These are phyloP conservation scores for Gloeostereum incarnatum DNA, from an alignment of 768 basidiomycete species.

Conservation along the genomic window DNA sequence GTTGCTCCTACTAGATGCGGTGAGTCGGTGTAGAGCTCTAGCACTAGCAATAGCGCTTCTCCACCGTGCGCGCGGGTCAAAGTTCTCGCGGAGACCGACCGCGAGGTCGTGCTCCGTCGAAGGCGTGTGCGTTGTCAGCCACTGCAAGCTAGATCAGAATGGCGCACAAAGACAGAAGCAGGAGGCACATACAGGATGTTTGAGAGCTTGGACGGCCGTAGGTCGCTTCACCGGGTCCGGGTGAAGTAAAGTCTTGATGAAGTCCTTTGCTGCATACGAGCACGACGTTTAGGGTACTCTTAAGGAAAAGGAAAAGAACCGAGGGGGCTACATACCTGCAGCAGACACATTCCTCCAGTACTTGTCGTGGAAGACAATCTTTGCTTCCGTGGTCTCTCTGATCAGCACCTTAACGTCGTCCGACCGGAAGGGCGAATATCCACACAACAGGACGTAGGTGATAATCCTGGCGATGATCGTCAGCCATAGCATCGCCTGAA, in stretches of 20 bases:
- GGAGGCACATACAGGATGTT: conserved; percentile 44
- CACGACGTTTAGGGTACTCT: not conserved
- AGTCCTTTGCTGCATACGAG: conserved; percentile 67
- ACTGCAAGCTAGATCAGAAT: conserved; percentile 26
- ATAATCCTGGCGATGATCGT: conserved; percentile 53
- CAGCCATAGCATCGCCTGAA: not conserved
- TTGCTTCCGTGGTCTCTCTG: conserved; percentile 77
- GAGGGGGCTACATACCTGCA: conserved; percentile 44
- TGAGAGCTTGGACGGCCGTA: conserved; percentile 63
- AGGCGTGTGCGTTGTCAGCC: conserved; percentile 61
- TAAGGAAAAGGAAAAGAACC: not conserved
- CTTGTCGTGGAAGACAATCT: conserved; percentile 84
- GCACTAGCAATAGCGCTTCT: conserved; percentile 53
- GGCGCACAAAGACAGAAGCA: not conserved
- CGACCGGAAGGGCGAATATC: conserved; percentile 90
- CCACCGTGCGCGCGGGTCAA: conserved; percentile 71
- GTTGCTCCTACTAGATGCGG: conserved; percentile 13
- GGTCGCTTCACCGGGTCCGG: conserved; percentile 64
- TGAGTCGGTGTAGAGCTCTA: conserved; percentile 30
- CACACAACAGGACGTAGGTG: conserved; percentile 90
- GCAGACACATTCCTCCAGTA: conserved; percentile 90
- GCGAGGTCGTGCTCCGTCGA: conserved; percentile 69
- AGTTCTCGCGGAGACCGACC: conserved; percentile 70
- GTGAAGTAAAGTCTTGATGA: conserved; percentile 64
- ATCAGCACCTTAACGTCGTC: conserved; percentile 69